These are phyloP conservation scores for Chaetoceros tenuissimus DNA, from an alignment of 108 stramenopile species.

Conservation along the genomic window DNA sequence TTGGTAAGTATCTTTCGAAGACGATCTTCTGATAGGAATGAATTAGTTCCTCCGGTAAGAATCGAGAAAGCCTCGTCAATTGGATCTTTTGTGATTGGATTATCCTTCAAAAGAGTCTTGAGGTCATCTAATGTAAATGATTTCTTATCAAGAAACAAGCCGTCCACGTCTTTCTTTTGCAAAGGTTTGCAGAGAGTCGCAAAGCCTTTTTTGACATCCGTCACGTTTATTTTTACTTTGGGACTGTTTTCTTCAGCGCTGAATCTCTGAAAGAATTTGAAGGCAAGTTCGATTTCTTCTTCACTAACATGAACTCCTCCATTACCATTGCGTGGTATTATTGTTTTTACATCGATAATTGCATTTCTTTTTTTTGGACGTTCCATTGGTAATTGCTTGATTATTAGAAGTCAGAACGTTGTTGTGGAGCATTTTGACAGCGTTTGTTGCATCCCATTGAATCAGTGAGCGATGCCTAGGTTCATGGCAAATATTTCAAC, in stretches of 20 bases:
- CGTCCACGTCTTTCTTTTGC: not conserved
- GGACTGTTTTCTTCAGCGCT: too few species aligned
- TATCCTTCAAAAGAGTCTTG: not conserved
- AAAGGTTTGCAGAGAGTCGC: not conserved
- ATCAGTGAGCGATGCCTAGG: too few species aligned
- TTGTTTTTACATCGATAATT: too few species aligned
- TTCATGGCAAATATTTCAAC: too few species aligned
- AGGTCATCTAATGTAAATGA: not conserved
- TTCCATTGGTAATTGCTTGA: too few species aligned
- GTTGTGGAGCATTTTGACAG: too few species aligned
- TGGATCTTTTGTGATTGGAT: not conserved
- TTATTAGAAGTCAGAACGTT: too few species aligned
- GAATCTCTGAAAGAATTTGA: not conserved
- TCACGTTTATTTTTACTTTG: not conserved
- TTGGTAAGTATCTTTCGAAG: not conserved
- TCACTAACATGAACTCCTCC: not conserved
- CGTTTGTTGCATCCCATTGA: too few species aligned
- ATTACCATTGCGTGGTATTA: not conserved
- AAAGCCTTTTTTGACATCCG: not conserved
- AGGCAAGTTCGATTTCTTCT: not conserved
- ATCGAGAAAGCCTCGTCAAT: not conserved
- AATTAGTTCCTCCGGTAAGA: not conserved
- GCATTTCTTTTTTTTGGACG: too few species aligned
- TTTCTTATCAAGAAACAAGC: not conserved
- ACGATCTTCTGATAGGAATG: not conserved